Percentiles rank a stretch among this genome's conserved stretches.
These are phyloP conservation scores for Plicaturopsis crispa DNA, from an alignment of 768 basidiomycete species.

Conservation along the genomic window DNA sequence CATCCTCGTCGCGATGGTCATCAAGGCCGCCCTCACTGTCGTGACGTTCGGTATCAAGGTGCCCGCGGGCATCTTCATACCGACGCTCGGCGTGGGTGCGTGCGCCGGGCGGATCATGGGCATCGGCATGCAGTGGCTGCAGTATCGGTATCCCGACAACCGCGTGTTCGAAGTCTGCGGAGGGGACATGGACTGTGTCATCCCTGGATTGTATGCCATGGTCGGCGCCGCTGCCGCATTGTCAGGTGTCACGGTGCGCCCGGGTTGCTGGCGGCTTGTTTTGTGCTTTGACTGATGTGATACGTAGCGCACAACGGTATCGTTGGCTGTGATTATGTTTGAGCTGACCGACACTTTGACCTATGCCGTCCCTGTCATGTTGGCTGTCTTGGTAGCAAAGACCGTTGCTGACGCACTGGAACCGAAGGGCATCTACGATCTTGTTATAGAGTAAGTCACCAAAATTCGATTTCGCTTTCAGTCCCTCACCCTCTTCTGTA, in stretches of 20 bases:
- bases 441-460: conserved; percentile 79
- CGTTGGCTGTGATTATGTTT: conserved; percentile 93
- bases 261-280: background rate
- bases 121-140: conserved; percentile 69
- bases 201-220: conserved; percentile 93
- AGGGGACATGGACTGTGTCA: conserved; percentile 63
- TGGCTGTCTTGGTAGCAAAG: conserved; percentile 83
- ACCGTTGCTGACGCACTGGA: conserved; percentile 84
- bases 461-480: background rate
- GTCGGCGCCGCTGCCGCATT: conserved; percentile 91
- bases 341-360: conserved; percentile 91
- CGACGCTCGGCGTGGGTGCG: conserved; percentile 90
- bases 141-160: conserved; percentile 51
- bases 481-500: background rate
- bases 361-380: conserved; percentile 87
- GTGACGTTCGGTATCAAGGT: conserved; percentile 91
- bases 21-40: conserved; percentile 75
- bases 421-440: conserved; percentile 94
- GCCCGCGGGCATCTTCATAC: conserved; percentile 95
- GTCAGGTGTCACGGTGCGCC: conserved; percentile 86
- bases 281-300: conserved; percentile 4
- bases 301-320: conserved; percentile 86
- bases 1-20: conserved; percentile 69
- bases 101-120: conserved; percentile 88
- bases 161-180: conserved; percentile 60